Evolutionary conservation across 768 basidiomycete genomes (phyloP), one percentile per base, ranked within the genome.

Genomic region (Ramaria rubella): DNA sequence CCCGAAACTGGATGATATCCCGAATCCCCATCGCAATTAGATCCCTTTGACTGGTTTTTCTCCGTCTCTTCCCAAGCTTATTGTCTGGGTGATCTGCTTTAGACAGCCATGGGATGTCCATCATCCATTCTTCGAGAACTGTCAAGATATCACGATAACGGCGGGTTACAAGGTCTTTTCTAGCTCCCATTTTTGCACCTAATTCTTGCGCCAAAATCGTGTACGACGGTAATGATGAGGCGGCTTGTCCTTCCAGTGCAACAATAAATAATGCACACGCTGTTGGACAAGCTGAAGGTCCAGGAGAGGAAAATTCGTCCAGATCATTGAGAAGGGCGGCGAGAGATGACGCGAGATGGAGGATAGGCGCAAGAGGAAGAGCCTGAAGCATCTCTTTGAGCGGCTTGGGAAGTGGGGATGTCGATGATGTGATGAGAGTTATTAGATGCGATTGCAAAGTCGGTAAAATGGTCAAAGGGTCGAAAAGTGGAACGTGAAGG

Each of bases 231-330:
- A 84, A 72, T 9, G 78, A 72, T 24, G 72, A 66, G 42, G 80
- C 78, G 9, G 70, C 68, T 62, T 86, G 85, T 3, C 81, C 82
- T 73, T 92, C 90, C 33, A 90, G 69, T 0, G 84, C 79, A 52
- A 89, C 75, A 24, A 91, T 74, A 56, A 88, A 72, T 7, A 88
- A 64, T 14, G 86, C 90, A 63, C 84, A 85, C 4, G 88, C 86
- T 2, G 82, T 75, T 17, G 78, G 73, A 5, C 70, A 70, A 36
- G 74, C 50, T 72, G 74, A 57, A 75, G 71, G 58, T 60, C 63
- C 12, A 67, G 73, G 46, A 59, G 52, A 65, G 70, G 67, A 62
- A 74, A 64, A 58, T 74, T 49, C 55, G 5, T 56, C 55, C 11
- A 56, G n/a, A 6, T 33, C 69, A 36, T 72, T 62, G 36, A 81